Conservation (phyloP, 306 rosid species). For the Glycine tomentella region DNA sequence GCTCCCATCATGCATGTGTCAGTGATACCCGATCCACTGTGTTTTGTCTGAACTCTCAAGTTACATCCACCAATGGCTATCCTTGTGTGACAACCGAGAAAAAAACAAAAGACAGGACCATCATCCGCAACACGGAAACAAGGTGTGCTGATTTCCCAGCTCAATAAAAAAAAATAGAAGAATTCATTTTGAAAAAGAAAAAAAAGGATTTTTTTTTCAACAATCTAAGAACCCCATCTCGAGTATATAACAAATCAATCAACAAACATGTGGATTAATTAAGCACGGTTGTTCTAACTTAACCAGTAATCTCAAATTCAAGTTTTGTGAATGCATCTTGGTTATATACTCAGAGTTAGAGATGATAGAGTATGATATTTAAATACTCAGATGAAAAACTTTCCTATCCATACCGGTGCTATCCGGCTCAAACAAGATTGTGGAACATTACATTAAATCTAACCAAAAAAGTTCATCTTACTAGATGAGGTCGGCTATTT, state of each 20-base stretch:
- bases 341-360: no score
- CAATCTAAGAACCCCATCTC: constrained; percentile 33
- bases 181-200: no score
- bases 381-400: no score
- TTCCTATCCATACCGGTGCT: no score
- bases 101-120: background rate
- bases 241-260: background rate
- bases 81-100: background rate
- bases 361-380: no score
- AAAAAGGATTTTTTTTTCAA: background rate
- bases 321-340: no score
- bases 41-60: constrained; percentile 23
- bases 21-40: constrained; percentile 51
- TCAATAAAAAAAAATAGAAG: background rate
- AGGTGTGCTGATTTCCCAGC: constrained; percentile 1
- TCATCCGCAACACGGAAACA: background rate
- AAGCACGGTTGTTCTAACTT: background rate
- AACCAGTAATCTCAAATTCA: background rate
- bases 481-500: background rate
- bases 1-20: constrained; percentile 49
- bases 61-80: constrained; percentile 14
- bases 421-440: no score
- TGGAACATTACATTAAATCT: background rate
- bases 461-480: background rate
- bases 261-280: no score